phyloP scores from a whole-genome alignment of 2,329 filamentous ascomycete species.

The Emergomyces orientalis region DNA sequence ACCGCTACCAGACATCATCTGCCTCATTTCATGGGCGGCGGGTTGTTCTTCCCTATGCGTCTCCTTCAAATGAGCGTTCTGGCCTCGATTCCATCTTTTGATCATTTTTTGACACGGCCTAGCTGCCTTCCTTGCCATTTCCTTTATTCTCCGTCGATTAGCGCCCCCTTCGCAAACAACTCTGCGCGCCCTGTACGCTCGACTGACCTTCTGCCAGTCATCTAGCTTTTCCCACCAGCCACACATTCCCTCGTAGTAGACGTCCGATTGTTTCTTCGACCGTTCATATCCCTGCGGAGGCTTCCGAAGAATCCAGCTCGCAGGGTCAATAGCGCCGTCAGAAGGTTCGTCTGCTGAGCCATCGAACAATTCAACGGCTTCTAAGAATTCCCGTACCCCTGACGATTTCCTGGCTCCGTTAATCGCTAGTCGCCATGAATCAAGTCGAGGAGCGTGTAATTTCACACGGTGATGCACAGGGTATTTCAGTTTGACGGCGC shows the following conservation, averaged over 20 bases:
- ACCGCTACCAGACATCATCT: slow-evolving; percentile 10
- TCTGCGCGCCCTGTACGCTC: slow-evolving; percentile 31
- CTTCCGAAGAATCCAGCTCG: slow-evolving; percentile 33
- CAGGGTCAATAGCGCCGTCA: slow-evolving; percentile 32
- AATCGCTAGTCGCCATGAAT: slow-evolving; percentile 33
- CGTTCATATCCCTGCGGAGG: slow-evolving; percentile 32
- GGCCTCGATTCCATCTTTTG: slow-evolving; percentile 8
- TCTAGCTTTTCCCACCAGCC: slow-evolving; percentile 34
- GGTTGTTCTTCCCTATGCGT: background rate
- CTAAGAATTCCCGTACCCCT: slow-evolving; percentile 25
- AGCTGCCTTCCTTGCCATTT: slow-evolving; percentile 20
- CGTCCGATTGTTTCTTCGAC: slow-evolving; percentile 28
- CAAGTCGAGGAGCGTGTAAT: slow-evolving; percentile 24
- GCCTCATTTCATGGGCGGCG: background rate
- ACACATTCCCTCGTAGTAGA: slow-evolving; percentile 32
- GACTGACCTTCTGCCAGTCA: slow-evolving; percentile 31
- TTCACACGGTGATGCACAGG: slow-evolving; percentile 15
- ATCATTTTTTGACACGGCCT: slow-evolving; percentile 14
- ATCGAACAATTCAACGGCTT: slow-evolving; percentile 26
- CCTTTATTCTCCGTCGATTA: slow-evolving; percentile 27
- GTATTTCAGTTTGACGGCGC: slow-evolving; percentile 22
- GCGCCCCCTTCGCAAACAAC: slow-evolving; percentile 28
- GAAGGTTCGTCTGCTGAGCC: slow-evolving; percentile 31
- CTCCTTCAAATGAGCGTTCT: background rate
- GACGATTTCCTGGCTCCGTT: slow-evolving; percentile 26